Evolutionary conservation across 148 eudicot genomes (phyloP).

Genomic region (Beta vulgaris): DNA sequence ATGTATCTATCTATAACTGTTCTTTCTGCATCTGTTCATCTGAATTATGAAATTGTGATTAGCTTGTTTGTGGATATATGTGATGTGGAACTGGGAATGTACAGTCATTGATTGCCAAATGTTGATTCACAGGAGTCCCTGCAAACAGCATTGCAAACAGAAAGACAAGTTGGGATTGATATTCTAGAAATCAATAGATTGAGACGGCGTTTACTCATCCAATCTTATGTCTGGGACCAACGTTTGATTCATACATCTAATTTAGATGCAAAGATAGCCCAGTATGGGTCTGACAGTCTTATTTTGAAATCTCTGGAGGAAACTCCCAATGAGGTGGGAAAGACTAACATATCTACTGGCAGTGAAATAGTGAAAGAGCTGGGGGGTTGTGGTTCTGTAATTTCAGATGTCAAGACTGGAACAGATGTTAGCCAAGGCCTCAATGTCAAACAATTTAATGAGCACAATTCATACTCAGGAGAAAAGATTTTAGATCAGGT

Average conservation of each 20-base stretch:
- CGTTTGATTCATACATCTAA: conserved; percentile 64
- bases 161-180: conserved; percentile 51
- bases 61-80: background rate
- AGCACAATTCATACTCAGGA: conserved; percentile 26
- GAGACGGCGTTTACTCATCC: conserved; percentile 67
- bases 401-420: conserved; percentile 23
- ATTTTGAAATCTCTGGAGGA: conserved; percentile 32
- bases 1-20: background rate
- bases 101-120: conserved; percentile 3
- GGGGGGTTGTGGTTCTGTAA: conserved; percentile 27
- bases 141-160: conserved; percentile 45
- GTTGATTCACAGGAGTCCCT: conserved; percentile 53
- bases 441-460: conserved; percentile 24
- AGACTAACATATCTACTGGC: conserved; percentile 20
- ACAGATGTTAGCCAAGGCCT: conserved; percentile 27
- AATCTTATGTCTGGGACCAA: conserved; percentile 87
- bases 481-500: conserved; percentile 24
- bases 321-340: conserved; percentile 19
- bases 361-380: conserved; percentile 18
- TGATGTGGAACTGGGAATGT: background rate
- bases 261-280: conserved; percentile 33
- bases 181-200: conserved; percentile 81
- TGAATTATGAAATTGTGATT: background rate
- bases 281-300: conserved; percentile 22
- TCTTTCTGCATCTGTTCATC: background rate